Evolutionary conservation across 1,284 basidiomycete genomes (phyloP), one percentile per base, ranked within the genome.

Genomic region (Microbotryum silenes-acaulis): DNA sequence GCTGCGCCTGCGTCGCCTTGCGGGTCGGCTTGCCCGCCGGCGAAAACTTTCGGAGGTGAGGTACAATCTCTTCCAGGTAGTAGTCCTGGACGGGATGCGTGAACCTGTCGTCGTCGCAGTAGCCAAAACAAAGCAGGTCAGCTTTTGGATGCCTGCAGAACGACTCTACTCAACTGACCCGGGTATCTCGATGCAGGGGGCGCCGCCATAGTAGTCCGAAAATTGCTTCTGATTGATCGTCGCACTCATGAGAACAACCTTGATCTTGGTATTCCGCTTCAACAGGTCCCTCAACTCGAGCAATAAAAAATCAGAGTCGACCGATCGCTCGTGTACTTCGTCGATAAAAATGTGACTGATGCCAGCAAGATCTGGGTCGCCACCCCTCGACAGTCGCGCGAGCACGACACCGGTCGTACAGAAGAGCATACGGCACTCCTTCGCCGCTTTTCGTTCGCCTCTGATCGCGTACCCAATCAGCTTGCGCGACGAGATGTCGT

Each of bases 331-430:
- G 59, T 66, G 64, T 6, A 69, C 62, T 80, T 97, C 92, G 71
- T 97, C 93, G 16, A 97, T 89, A 51, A 97, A 79, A 37, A 97
- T 81, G 76, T 96, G 92, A 7, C 87, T 87, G 54, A 93, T 81
- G 53, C 83, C 81, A 29, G 80, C 74, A 20, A 97, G 77, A 58
- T 81, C 82, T 47, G 89, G 83, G 53, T 90, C 90, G 14, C 80
- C 79, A 18, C 79, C 79, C n/a, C 84, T 75, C 0, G 79, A 82
- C 8, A 97, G 77, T 16, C 91, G 81, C 59, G 91, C 81, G 42
- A 97, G 80, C 2, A 93, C 82, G 46, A 97, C 87, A 78, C 92
- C 93, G 4, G 91, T 97, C 0, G 92, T 97, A 71, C 91, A 91
- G 73, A 96, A 97, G 20, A 94, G 77, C 8, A 96, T 75, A 67